Percentiles rank a stretch among this genome's conserved stretches.
Conservation (phyloP, 2,329 filamentous ascomycete species). For the Teratosphaeria epicoccoides region DNA sequence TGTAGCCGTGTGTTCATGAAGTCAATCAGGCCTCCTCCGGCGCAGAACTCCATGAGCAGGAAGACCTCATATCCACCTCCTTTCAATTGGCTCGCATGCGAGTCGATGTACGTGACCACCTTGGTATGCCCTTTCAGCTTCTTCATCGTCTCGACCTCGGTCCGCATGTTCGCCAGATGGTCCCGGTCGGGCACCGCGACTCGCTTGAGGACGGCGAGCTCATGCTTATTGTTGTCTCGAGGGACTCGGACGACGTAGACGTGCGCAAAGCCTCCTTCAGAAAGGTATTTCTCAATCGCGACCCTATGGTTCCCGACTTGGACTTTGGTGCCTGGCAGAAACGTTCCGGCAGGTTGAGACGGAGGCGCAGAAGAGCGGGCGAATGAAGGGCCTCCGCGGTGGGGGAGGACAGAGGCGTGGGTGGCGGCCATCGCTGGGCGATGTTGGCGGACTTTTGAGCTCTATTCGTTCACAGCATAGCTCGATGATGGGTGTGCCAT, state of each 20-base stretch:
- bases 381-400: not conserved
- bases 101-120: constrained; percentile 97
- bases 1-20: constrained; percentile 99
- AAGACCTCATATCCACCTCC: constrained; percentile 97
- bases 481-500: not conserved
- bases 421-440: not conserved
- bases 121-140: constrained; percentile 91
- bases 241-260: constrained; percentile 91
- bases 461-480: not conserved
- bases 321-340: constrained; percentile 88
- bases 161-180: constrained; percentile 88
- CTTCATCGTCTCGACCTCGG: constrained; percentile 99
- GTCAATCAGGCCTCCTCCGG: constrained; percentile 90
- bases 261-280: constrained; percentile 95
- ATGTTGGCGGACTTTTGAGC: not conserved
- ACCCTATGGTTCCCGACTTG: constrained; percentile 89
- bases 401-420: not conserved
- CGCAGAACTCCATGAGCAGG: constrained; percentile 94
- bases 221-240: constrained; percentile 63
- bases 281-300: constrained; percentile 92
- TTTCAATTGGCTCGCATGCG: constrained; percentile 86
- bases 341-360: constrained; percentile 52
- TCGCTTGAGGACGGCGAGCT: constrained; percentile 79
- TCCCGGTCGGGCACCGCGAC: constrained; percentile 96
- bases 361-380: not conserved